These are phyloP conservation scores for Parachlorella kessleri DNA, from an alignment of 139 green algal species.

Conservation along the genomic window DNA sequence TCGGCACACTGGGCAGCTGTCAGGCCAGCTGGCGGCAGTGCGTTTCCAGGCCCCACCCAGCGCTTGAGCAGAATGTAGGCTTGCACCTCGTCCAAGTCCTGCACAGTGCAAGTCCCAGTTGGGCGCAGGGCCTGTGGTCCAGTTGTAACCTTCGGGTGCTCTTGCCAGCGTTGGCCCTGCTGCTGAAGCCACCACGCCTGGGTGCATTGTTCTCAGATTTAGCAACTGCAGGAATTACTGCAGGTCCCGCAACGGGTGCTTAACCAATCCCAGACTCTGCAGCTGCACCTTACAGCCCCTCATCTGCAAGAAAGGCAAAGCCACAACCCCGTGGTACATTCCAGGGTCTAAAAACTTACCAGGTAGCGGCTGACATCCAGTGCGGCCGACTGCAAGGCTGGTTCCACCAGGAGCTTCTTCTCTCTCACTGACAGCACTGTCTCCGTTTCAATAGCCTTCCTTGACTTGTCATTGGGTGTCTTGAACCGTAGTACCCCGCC, in stretches of 20 bases:
- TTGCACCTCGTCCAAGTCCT: slow-evolving; percentile 73
- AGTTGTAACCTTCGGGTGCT: no score
- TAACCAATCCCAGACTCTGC: not conserved
- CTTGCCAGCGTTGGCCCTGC: no score
- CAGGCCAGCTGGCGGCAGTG: not conserved
- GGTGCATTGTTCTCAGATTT: not conserved
- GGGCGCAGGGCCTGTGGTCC: not conserved
- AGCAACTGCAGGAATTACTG: not conserved
- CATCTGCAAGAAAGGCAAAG: no score
- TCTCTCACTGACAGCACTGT: slow-evolving; percentile 15
- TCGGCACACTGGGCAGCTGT: not conserved
- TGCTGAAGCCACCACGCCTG: no score
- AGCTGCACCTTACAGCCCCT: no score
- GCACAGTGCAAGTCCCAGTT: slow-evolving; percentile 6
- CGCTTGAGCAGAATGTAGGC: slow-evolving; percentile 68
- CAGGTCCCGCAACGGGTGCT: not conserved
- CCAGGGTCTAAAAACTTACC: slow-evolving; percentile 24
- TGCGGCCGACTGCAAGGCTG: slow-evolving; percentile 19
- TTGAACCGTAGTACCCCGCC: slow-evolving; percentile 23
- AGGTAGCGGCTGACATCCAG: slow-evolving; percentile 26
- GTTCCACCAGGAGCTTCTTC: slow-evolving; percentile 30
- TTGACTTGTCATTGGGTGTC: slow-evolving; percentile 26
- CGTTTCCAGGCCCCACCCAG: slow-evolving; percentile 27
- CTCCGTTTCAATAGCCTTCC: slow-evolving; percentile 17
- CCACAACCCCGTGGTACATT: not conserved